phyloP scores from a whole-genome alignment of 2,329 filamentous ascomycete species.

The Apiospora pterosperma region DNA sequence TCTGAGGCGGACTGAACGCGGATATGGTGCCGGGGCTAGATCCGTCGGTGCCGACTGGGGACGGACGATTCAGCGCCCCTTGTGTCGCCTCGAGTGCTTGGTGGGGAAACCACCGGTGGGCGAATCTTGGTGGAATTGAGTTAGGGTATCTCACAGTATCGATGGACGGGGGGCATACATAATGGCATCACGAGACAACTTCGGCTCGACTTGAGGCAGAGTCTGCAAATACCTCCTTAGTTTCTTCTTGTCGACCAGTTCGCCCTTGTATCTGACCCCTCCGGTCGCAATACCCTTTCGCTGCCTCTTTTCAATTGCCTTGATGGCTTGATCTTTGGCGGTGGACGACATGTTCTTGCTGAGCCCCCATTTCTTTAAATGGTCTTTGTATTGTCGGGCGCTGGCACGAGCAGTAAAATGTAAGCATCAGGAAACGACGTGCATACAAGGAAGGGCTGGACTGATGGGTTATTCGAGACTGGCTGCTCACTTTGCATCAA shows the following conservation, averaged over 20 bases:
- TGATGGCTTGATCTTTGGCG: constrained; percentile 19
- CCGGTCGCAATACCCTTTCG: constrained; percentile 13
- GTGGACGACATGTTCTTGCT: constrained; percentile 20
- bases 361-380: constrained; percentile 28
- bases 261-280: constrained; percentile 19
- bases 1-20: constrained; percentile 7
- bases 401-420: constrained; percentile 12
- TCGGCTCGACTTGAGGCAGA: neutral
- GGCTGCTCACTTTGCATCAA: neutral
- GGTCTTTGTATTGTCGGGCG: constrained; percentile 28
- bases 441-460: neutral
- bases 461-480: neutral
- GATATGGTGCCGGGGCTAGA: constrained; percentile 21
- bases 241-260: constrained; percentile 21
- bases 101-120: neutral
- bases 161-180: neutral
- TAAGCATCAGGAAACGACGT: neutral
- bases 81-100: neutral
- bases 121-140: neutral
- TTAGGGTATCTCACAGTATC: neutral
- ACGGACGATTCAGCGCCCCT: neutral
- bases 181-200: neutral
- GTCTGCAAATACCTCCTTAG: constrained; percentile 22
- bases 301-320: constrained; percentile 14
- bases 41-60: neutral